Evolutionary conservation across 768 basidiomycete genomes (phyloP).

Genomic region (Exidia glandulosa): DNA sequence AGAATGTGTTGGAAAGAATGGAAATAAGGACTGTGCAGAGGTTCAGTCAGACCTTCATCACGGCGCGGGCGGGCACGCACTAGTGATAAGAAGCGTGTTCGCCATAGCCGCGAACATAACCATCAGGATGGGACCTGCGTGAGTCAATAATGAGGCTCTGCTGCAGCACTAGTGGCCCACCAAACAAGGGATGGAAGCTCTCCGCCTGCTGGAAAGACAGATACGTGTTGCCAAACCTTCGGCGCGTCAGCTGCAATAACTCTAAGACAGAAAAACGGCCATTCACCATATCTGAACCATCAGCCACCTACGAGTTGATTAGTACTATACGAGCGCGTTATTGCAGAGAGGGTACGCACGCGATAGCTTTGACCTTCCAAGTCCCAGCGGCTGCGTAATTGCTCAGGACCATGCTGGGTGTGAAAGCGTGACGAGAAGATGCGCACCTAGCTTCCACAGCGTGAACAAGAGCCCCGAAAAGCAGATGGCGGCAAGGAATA

Average conservation of each 20-base stretch:
- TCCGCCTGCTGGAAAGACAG: constrained; percentile 32
- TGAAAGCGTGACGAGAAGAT: neutral
- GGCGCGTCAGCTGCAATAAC: neutral
- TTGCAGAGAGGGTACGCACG: neutral
- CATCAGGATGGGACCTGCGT: constrained; percentile 58
- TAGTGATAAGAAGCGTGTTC: constrained; percentile 70
- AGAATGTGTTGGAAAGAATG: constrained; percentile 83
- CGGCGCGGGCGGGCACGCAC: constrained; percentile 31
- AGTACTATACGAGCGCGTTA: too few relatives aligned
- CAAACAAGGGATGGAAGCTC: constrained; percentile 42
- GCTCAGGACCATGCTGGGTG: too few relatives aligned
- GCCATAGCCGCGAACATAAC: constrained; percentile 67
- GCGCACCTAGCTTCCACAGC: constrained; percentile 23
- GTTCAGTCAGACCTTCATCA: neutral
- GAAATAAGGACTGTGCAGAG: constrained; percentile 56
- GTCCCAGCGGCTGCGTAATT: neutral
- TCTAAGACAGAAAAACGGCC: neutral
- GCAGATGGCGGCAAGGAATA: constrained; percentile 62
- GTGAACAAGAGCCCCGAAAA: constrained; percentile 68
- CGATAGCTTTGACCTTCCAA: neutral
- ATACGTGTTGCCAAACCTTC: constrained; percentile 9
- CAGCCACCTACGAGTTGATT: neutral
- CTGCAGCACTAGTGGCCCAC: constrained; percentile 15
- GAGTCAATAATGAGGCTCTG: neutral
- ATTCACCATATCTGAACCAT: neutral